Percentiles rank a stretch among this genome's conserved stretches.
Conservation (phyloP, 1,284 basidiomycete genomes). For the Ustilago sp. region DNA sequence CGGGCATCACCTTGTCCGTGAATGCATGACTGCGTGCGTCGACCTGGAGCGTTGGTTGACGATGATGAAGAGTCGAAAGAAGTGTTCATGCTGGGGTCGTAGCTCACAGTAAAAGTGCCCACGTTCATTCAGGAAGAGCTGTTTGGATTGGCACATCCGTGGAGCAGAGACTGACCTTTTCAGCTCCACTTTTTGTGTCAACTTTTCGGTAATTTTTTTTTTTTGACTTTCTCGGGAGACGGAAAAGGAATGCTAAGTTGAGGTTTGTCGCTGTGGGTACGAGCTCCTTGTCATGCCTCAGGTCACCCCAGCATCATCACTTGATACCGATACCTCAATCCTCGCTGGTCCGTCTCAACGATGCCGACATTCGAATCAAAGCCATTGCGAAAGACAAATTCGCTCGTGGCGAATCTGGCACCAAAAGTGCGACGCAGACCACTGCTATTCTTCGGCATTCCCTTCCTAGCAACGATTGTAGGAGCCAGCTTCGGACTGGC, state of each 20-base stretch:
- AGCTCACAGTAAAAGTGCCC: slow-evolving; percentile 4
- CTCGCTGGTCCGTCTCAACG: neutral
- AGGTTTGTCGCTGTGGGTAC: slow-evolving; percentile 4
- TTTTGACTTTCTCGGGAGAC: slow-evolving; percentile 9
- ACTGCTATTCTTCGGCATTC: slow-evolving; percentile 80
- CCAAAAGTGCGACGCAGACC: slow-evolving; percentile 70
- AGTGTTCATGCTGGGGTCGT: neutral
- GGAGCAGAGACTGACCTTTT: neutral
- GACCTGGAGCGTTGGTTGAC: neutral
- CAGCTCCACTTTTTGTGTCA: slow-evolving; percentile 12
- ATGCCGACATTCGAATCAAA: slow-evolving; percentile 57
- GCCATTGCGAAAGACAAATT: slow-evolving; percentile 40
- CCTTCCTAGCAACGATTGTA: slow-evolving; percentile 87
- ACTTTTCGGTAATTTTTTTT: neutral
- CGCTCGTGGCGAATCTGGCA: slow-evolving; percentile 27
- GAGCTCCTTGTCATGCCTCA: neutral
- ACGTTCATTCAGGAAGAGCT: slow-evolving; percentile 15
- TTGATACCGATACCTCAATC: neutral
- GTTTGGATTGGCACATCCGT: slow-evolving; percentile 3
- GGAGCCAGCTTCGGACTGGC: slow-evolving; percentile 86
- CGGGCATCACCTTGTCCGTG: slow-evolving; percentile 41
- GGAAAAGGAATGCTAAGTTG: slow-evolving; percentile 2
- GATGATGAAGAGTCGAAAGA: neutral
- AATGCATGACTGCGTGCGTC: slow-evolving; percentile 9
- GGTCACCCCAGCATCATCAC: neutral